Conservation (phyloP, 495 filamentous ascomycete species). For the Hapsidospora chrysogenum region DNA sequence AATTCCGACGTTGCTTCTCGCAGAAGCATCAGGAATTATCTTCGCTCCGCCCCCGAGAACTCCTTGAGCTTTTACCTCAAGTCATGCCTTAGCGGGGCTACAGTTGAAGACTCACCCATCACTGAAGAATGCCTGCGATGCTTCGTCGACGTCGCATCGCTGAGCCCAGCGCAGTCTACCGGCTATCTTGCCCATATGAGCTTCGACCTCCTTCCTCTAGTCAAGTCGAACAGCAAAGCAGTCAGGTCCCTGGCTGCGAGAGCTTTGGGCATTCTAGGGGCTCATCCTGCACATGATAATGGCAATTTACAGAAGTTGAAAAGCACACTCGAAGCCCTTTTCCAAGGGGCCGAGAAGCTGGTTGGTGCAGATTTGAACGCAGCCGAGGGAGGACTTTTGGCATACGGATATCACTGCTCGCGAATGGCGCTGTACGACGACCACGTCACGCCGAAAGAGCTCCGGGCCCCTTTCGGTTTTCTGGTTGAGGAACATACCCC, state of each 20-base stretch:
- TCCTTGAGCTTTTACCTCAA: conserved; percentile 12
- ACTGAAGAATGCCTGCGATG: conserved; percentile 10
- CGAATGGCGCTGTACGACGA: conserved; percentile 12
- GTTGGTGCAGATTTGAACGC: conserved; percentile 19
- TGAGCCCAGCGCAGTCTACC: conserved; percentile 36
- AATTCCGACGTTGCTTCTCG: conserved; percentile 47
- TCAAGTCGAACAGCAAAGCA: conserved; percentile 52
- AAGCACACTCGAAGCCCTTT: conserved; percentile 5
- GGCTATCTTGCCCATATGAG: conserved; percentile 28
- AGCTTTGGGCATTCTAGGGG: conserved; percentile 62
- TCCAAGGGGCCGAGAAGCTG: conserved; percentile 10
- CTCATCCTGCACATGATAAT: conserved; percentile 33
- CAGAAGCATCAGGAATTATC: conserved; percentile 32
- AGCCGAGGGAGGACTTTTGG: conserved; percentile 17
- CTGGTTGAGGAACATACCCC: not conserved
- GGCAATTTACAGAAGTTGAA: conserved; percentile 7
- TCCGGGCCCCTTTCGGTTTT: not conserved
- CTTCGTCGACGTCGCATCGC: conserved; percentile 51
- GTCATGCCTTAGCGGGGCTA: conserved; percentile 14
- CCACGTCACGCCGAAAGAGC: not conserved
- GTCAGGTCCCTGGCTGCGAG: conserved; percentile 46
- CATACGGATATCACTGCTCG: conserved; percentile 12
- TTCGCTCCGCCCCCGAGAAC: too few species aligned
- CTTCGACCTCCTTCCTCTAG: conserved; percentile 33
- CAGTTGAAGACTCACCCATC: conserved; percentile 35